Base-by-base conservation (phyloP, 2,329 filamentous ascomycete genomes). In the Fusarium chlamydosporum region DNA sequence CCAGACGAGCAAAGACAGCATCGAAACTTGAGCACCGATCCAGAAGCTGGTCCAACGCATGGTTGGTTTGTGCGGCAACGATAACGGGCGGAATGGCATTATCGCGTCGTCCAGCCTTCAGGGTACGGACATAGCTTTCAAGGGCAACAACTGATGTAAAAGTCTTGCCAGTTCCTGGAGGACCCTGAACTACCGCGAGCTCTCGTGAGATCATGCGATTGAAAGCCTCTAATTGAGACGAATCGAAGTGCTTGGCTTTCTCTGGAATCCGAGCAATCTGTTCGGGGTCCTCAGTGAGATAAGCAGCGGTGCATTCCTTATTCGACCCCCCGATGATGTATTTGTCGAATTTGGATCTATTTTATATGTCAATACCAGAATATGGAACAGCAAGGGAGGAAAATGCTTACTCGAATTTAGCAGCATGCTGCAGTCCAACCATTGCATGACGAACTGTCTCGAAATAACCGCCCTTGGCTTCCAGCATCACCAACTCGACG, bases 31-130 rank as follows among this genome's bases (percentile, higher is more conserved):
- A 82, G 16, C 93, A 83, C 56, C 90, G 87, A 1, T 81, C 80
- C 0, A 97, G 82, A 0, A 97, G 82, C 75, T 97, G 94, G 71
- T 97, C 94, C 0, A 97, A 81, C 0, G 94, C 94, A 77, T 97
- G 93, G 61, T 97, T 97, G 0, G 94, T 97, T 72, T 97, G 93
- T 9, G 93, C 93, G 0, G 93, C 87, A 5, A 97, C 83, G 20
- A 97, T 84, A 31, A 97, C 89, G 0, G 92, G 92, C 3, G 67
- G 54, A 4, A 40, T 34, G 7, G 57, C 2, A 7, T 56, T 29
- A 4, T 45, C 38, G 15, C 90, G 88, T 0, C 79, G 82, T 3
- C 75, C 72, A 3, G 77, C 75, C 73, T 87, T 84, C 54, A 94
- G 81, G 2, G 90, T 82, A 46, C 86, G 88, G 3, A 78, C 51